Conservation (phyloP, 495 filamentous ascomycete genomes). For the Penicillium pulvis region DNA sequence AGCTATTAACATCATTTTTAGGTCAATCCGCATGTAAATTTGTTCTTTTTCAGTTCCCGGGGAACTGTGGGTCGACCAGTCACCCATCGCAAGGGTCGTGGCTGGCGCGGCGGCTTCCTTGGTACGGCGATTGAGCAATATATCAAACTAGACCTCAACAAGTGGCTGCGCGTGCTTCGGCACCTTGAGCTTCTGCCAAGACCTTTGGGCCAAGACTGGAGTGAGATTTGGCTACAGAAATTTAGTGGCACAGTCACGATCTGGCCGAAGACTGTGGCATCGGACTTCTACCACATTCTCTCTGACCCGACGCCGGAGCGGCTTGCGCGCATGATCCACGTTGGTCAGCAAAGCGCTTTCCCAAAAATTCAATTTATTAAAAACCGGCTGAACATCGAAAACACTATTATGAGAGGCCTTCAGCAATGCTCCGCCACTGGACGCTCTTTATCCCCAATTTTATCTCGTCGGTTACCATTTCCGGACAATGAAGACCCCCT, state of each 20-base stretch:
- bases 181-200: conserved; percentile 90
- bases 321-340: conserved; percentile 82
- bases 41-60: conserved; percentile 96
- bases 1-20: conserved; percentile 13
- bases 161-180: conserved; percentile 92
- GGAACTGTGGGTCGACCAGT: conserved; percentile 91
- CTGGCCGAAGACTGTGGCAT: conserved; percentile 75
- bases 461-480: conserved; percentile 28
- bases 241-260: conserved; percentile 95
- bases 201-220: conserved; percentile 94
- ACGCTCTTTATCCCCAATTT: conserved; percentile 28
- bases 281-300: conserved; percentile 85
- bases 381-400: conserved; percentile 83
- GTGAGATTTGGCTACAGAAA: conserved; percentile 89
- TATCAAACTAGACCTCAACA: conserved; percentile 90
- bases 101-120: conserved; percentile 94
- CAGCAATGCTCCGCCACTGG: conserved; percentile 47
- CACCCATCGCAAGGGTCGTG: conserved; percentile 88
- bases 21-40: conserved; percentile 96
- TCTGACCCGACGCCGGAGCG: conserved; percentile 74
- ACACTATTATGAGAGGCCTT: conserved; percentile 73
- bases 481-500: conserved; percentile 29
- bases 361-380: conserved; percentile 87
- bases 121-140: conserved; percentile 92
- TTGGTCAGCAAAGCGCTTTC: conserved; percentile 83